phyloP scores from a whole-genome alignment of 768 basidiomycete genomes.

The Lentinula aciculospora region DNA sequence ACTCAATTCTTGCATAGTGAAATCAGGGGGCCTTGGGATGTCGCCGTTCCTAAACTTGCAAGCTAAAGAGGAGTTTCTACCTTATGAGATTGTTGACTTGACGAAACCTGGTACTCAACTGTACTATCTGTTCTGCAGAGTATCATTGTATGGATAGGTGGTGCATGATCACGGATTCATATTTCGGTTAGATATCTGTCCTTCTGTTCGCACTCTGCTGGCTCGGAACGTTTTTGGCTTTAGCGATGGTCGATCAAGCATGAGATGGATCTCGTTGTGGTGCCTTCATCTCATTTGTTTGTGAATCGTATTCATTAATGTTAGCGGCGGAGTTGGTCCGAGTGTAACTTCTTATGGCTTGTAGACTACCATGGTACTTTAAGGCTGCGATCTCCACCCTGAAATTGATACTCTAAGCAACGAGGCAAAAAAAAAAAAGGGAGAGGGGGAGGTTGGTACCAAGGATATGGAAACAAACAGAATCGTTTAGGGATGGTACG shows the following conservation, averaged over 20 bases:
- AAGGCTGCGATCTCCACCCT: background rate
- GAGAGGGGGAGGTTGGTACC: too few species aligned
- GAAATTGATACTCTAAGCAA: background rate
- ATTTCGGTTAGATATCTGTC: slow-evolving; percentile 2
- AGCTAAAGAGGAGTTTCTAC: background rate
- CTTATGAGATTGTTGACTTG: background rate
- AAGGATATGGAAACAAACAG: background rate
- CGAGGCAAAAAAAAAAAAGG: too few species aligned
- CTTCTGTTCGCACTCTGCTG: slow-evolving; percentile 3
- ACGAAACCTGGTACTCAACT: background rate
- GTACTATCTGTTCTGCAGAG: background rate
- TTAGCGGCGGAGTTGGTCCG: slow-evolving; percentile 5
- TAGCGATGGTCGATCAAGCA: slow-evolving; percentile 1
- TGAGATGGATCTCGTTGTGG: slow-evolving; percentile 2
- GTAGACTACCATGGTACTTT: background rate
- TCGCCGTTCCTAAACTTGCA: slow-evolving; percentile 58
- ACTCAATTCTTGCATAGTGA: slow-evolving; percentile 45
- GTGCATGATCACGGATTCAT: slow-evolving; percentile 1
- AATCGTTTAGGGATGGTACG: background rate
- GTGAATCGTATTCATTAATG: background rate
- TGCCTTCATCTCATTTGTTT: slow-evolving; percentile 2
- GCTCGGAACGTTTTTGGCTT: slow-evolving; percentile 5
- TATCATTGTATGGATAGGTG: background rate
- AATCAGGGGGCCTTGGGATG: slow-evolving; percentile 89
- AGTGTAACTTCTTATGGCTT: background rate